Evolutionary conservation across 2,329 filamentous ascomycete species (phyloP), one percentile per base, ranked within the genome.

Genomic region (Penicillium sp.): DNA sequence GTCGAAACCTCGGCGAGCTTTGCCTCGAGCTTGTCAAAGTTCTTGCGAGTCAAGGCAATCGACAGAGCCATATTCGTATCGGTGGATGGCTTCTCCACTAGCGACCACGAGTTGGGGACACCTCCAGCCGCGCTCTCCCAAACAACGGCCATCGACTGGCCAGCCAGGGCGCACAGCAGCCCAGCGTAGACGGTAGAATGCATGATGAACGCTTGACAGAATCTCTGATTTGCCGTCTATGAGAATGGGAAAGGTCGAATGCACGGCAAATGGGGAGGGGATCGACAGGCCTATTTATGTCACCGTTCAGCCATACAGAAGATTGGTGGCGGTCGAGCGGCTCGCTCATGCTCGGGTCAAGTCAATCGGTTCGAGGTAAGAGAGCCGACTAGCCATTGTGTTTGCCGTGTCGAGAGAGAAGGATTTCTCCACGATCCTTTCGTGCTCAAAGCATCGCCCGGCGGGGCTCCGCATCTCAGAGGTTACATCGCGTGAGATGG

Each of bases 1-100:
- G 74, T 76, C 18, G 75, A 76, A 24, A 75, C 60, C 5, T 67
- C 64, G 25, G 65, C 53, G 37, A 74, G 62, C 28, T 61, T 62
- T 33, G 66, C 60, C 54, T 73, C 66, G 11, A 75, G 66, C 37
- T 64, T 61, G 35, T 69, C 64, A 5, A 67, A 58, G 49, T 62
- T 66, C 52, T 57, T 51, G 41, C 53, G 52, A 8, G 43, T 52
- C 41, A 64, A 41, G 0, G 57, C 59, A 47, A 61, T 60, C 12
- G 55, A 59, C 34, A 60, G 47, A 9, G 49, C 41, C 36, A 52
- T 55, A 25, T 48, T 52, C 3, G 54, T 51, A 48, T 56, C 47
- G 9, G 37, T 42, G 0, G 50, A 46, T 11, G 61, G 54, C 24
- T 49, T 45, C 9, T 51, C 40, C 26, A 53, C 47, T 32, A 55